Percentiles rank a stretch among this genome's conserved stretches.
These are phyloP conservation scores for Ascochyta koolunga DNA, from an alignment of 2,329 filamentous ascomycete species.

Conservation along the genomic window DNA sequence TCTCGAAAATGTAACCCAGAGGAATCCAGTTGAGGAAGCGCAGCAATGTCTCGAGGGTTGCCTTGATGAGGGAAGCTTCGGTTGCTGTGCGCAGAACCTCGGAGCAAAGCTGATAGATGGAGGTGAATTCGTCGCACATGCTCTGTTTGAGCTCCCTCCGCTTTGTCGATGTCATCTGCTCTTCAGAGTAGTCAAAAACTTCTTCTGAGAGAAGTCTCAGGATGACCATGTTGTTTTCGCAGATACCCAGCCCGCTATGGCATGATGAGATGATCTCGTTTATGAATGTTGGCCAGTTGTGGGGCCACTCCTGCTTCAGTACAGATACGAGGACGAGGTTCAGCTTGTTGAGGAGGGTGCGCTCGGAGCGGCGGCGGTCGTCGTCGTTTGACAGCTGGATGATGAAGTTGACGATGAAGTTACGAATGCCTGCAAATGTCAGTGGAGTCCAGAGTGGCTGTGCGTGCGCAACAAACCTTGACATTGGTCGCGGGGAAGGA, in stretches of 20 bases:
- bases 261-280: slow-evolving; percentile 98
- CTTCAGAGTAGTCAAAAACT: slow-evolving; percentile 97
- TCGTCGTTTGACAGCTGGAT: slow-evolving; percentile 91
- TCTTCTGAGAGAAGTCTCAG: slow-evolving; percentile 94
- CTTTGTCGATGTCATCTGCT: slow-evolving; percentile 99
- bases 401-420: slow-evolving; percentile 99
- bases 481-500: slow-evolving; percentile 93
- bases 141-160: slow-evolving; percentile 95
- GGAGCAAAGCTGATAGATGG: slow-evolving; percentile 96
- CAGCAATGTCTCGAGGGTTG: slow-evolving; percentile 93
- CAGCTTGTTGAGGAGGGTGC: slow-evolving; percentile 94
- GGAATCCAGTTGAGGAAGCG: slow-evolving; percentile 99
- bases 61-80: slow-evolving; percentile 87
- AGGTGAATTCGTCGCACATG: slow-evolving; percentile 98
- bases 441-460: slow-evolving; percentile 4
- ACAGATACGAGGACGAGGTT: slow-evolving; percentile 97
- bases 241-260: slow-evolving; percentile 93
- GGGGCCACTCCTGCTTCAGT: slow-evolving; percentile 98
- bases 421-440: slow-evolving; percentile 78
- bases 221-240: slow-evolving; percentile 99
- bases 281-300: slow-evolving; percentile 99
- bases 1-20: slow-evolving; percentile 98
- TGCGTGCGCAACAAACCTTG: slow-evolving; percentile 66
- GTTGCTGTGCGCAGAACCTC: slow-evolving; percentile 91
- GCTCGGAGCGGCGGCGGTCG: slow-evolving; percentile 81